Conservation (phyloP, 768 basidiomycete species). For the Boletus reticulatus region DNA sequence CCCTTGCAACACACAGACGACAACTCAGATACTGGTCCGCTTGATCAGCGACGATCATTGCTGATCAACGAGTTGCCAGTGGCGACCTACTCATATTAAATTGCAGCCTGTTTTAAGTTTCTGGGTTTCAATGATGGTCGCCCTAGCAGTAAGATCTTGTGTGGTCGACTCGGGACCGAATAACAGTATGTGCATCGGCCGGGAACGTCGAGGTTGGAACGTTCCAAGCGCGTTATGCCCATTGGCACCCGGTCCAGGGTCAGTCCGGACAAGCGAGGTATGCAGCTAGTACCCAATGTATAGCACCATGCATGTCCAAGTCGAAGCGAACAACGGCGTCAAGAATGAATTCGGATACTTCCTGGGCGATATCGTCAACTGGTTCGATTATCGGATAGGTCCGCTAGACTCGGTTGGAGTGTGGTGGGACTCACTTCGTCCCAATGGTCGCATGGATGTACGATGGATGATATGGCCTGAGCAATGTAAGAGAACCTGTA, state of each 20-base stretch:
- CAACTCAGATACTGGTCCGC: constrained; percentile 14
- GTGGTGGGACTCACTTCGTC: no score
- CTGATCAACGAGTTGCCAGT: not conserved
- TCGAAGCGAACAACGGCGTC: not conserved
- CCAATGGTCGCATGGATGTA: no score
- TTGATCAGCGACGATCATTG: constrained; percentile 3
- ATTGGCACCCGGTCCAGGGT: no score
- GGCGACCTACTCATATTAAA: not conserved
- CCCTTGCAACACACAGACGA: not conserved
- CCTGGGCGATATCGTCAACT: not conserved
- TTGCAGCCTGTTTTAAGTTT: not conserved
- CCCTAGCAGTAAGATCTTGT: not conserved
- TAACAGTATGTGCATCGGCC: no score
- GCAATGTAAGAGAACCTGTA: constrained; percentile 3
- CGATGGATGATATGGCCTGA: not conserved
- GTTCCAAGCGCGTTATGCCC: not conserved
- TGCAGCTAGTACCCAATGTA: no score
- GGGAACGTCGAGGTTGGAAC: not conserved
- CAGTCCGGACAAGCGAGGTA: not conserved
- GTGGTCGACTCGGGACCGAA: constrained; percentile 8
- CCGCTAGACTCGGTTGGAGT: not conserved
- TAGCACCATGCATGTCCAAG: no score
- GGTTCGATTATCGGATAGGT: not conserved
- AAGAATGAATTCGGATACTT: not conserved
- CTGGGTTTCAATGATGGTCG: constrained; percentile 3